Base-by-base conservation (phyloP, 2,329 filamentous ascomycete genomes). In the Coniochaeta hoffmannii region DNA sequence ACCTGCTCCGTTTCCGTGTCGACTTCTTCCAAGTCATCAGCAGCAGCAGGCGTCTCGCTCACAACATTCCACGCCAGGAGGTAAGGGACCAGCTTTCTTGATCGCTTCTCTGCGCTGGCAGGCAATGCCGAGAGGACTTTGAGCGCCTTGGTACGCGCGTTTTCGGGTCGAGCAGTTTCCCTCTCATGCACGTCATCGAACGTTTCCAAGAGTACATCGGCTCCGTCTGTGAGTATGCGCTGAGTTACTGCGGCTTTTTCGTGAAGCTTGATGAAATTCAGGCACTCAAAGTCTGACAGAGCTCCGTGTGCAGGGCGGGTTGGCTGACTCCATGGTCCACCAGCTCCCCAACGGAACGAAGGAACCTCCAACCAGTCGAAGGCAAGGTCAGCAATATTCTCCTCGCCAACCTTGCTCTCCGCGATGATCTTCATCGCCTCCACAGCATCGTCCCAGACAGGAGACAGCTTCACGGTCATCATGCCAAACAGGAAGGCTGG, bases 401-500 rank as follows among this genome's bases (percentile, higher is more conserved):
- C 84, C 66, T 97, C 91, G 22, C 89, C 90, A 36, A 74, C 71
- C 60, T 87, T 86, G 50, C 79, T 80, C 61, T 89, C 80, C 19
- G 85, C 81, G 54, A 99, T 85, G 53, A 86, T 79, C 64, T 90
- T 88, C 64, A 99, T 73, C 0, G 89, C 85, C 55, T 85, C 81
- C 53, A 87, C 83, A 0, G 89, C 82, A 63, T 96, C 90, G 58
- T 96, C 89, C 89, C 93, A 97, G 6, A 95, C 77, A 34, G 90
- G 90, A 0, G 91, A 82, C 60, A 97, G 78, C 62, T 88, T 89
- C 51, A 96, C 85, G 0, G 92, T 94, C 57, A 97, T 79, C 70
- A 97, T 81, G 51, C 94, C 94, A 63, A 97, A 96, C 63, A 90
- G 85, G 64, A 92, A 97, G 0, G 83, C 79, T 0, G 92, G 89